Conservation (phyloP, 139 green algal genomes). For the Chlorella sp. region DNA sequence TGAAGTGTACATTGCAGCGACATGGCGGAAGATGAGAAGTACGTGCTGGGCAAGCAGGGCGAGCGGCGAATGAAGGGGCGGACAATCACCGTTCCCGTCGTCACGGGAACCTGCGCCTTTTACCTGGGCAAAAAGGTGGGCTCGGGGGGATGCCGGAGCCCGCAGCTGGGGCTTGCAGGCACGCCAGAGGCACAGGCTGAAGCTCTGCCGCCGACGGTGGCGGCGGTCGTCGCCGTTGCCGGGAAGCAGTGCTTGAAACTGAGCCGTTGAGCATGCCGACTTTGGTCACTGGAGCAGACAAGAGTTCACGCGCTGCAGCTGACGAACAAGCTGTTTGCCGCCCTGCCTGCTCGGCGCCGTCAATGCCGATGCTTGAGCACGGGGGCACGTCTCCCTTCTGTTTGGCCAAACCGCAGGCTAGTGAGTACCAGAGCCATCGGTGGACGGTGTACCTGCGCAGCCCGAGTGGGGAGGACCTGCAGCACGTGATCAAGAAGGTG, state of each 20-base stretch:
- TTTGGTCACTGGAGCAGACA: no score
- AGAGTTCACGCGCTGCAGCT: no score
- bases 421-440: conserved; percentile 73
- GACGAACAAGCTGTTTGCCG: not conserved
- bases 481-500: conserved; percentile 75
- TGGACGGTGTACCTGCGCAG: conserved; percentile 95
- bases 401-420: conserved; percentile 55
- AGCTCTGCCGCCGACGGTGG: not conserved
- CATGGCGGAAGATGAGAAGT: conserved; percentile 16
- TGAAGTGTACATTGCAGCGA: not conserved
- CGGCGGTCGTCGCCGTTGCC: no score
- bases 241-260: no score
- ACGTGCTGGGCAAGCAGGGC: conserved; percentile 14
- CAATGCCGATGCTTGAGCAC: no score
- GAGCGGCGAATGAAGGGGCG: conserved; percentile 28
- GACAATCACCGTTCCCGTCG: conserved; percentile 20
- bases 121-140: conserved; percentile 92
- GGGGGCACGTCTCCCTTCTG: no score
- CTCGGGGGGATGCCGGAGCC: not conserved
- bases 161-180: not conserved
- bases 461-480: conserved; percentile 81
- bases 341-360: not conserved
- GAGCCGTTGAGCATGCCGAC: no score
- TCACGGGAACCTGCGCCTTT: conserved; percentile 82
- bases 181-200: not conserved